phyloP scores from a whole-genome alignment of 2,329 filamentous ascomycete genomes.

The Fusarium aywerte region DNA sequence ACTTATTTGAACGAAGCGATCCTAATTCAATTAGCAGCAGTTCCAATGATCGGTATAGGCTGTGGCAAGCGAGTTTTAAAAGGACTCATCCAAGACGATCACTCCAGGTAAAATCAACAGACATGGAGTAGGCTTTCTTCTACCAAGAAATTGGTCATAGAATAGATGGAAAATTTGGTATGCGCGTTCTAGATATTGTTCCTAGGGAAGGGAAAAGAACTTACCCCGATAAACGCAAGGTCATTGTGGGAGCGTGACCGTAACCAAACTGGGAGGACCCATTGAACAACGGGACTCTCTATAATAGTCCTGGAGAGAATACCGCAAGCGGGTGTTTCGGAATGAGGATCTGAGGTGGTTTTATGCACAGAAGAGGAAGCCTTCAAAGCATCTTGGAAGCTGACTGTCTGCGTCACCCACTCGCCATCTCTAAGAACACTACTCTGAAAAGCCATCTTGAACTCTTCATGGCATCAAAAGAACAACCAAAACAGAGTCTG shows the following conservation, averaged over 20 bases:
- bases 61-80: neutral
- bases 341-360: slow-evolving; percentile 46
- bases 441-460: slow-evolving; percentile 62
- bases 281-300: slow-evolving; percentile 78
- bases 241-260: slow-evolving; percentile 78
- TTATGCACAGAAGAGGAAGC: slow-evolving; percentile 50
- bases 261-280: slow-evolving; percentile 82
- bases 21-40: slow-evolving; percentile 56
- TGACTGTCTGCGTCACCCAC: slow-evolving; percentile 67
- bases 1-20: slow-evolving; percentile 82
- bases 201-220: slow-evolving; percentile 49
- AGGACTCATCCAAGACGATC: neutral
- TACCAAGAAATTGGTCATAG: neutral
- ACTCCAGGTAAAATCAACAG: neutral
- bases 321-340: slow-evolving; percentile 68
- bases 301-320: slow-evolving; percentile 82
- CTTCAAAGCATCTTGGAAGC: slow-evolving; percentile 56
- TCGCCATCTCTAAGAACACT: slow-evolving; percentile 64
- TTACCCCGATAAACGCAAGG: slow-evolving; percentile 84
- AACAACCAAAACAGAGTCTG: neutral
- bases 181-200: neutral
- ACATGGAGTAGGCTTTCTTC: too few relatives aligned
- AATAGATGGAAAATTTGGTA: neutral
- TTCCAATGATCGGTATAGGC: neutral
- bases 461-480: slow-evolving; percentile 40